These are phyloP conservation scores for Penicillium waksmanii DNA, from an alignment of 495 filamentous ascomycete genomes.

Conservation along the genomic window DNA sequence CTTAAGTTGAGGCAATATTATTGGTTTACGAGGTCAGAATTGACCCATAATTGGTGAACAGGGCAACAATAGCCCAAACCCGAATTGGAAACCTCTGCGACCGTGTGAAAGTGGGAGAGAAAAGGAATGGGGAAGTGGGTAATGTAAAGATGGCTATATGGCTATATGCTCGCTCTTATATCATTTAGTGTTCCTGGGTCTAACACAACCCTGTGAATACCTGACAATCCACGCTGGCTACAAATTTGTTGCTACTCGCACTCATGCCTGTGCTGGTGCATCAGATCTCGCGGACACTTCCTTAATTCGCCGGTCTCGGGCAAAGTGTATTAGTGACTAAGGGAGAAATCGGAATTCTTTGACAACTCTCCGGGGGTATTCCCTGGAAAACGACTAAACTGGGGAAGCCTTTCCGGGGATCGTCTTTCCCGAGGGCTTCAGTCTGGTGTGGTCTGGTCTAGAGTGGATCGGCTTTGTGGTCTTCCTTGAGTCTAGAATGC, in stretches of 20 bases:
- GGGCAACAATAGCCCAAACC: background rate
- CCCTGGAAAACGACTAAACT: background rate
- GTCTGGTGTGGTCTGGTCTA: background rate
- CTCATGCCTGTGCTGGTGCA: background rate
- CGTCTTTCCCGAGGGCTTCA: slow-evolving; percentile 3
- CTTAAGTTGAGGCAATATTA: background rate
- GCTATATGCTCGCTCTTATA: slow-evolving; percentile 1
- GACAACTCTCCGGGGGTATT: background rate
- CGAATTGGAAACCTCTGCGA: slow-evolving; percentile 3
- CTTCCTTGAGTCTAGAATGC: background rate
- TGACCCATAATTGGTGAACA: background rate
- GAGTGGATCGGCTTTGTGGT: background rate
- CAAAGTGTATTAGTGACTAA: background rate
- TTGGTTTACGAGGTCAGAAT: background rate
- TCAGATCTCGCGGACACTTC: background rate
- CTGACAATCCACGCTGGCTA: background rate
- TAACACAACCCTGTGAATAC: background rate
- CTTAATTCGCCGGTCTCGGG: background rate
- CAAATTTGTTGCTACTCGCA: background rate
- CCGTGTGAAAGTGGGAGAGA: background rate
- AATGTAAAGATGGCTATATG: background rate
- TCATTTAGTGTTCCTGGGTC: background rate
- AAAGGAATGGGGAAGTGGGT: background rate
- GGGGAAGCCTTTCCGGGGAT: slow-evolving; percentile 8
- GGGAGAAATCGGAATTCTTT: slow-evolving; percentile 2